Conservation (phyloP, 2,329 filamentous ascomycete genomes). For the Hypomyces perniciosus region DNA sequence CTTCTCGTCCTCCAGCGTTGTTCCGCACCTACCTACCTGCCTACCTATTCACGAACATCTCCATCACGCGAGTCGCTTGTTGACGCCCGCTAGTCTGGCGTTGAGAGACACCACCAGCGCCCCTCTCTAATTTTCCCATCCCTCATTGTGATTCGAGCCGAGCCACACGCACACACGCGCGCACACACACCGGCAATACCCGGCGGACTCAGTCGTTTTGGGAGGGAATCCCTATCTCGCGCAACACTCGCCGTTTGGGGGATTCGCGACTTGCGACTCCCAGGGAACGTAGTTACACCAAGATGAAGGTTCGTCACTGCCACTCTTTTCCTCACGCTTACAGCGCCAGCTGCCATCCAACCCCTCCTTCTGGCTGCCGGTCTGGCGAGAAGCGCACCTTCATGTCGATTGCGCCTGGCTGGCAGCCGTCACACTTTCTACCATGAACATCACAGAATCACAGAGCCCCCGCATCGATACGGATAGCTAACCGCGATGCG, state of each 20-base stretch:
- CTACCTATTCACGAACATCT: background rate
- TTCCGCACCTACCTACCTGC: background rate
- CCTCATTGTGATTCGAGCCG: background rate
- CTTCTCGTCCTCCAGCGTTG: background rate
- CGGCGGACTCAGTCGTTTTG: background rate
- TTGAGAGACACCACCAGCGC: background rate
- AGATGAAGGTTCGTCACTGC: slow-evolving; percentile 31
- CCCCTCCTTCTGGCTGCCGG: slow-evolving; percentile 13
- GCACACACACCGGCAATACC: background rate
- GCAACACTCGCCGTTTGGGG: background rate
- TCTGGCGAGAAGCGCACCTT: slow-evolving; percentile 3
- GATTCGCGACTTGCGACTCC: background rate
- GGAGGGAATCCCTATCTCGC: background rate
- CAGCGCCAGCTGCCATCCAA: slow-evolving; percentile 12
- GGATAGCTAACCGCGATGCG: slow-evolving; percentile 38
- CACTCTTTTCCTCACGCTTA: slow-evolving; percentile 14
- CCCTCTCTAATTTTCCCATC: background rate
- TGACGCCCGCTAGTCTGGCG: background rate
- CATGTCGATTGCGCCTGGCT: slow-evolving; percentile 3
- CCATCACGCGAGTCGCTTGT: background rate
- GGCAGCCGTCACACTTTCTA: background rate
- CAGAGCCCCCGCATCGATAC: background rate
- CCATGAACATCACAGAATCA: background rate
- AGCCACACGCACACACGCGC: background rate
- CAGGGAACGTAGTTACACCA: slow-evolving; percentile 22